Evolutionary conservation across 495 filamentous ascomycete species (phyloP), one percentile per base, ranked within the genome.

Genomic region (Aspergillus egyptiacus): DNA sequence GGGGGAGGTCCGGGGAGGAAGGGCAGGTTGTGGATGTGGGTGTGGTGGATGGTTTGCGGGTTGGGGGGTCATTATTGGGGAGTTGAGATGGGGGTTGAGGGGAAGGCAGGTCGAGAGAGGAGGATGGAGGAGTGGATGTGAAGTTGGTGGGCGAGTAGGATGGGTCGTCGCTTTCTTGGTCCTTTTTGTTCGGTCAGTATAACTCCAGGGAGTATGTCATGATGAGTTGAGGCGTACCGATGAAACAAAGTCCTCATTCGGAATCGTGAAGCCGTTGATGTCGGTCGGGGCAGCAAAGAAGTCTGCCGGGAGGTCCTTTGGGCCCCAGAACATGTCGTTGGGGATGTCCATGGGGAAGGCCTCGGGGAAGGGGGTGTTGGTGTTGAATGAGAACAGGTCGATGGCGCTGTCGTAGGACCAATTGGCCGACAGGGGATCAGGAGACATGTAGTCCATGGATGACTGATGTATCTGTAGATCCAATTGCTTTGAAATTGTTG

Each of bases 391-490:
- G 54, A 70, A 72, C 22, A 72, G 56, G 45, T 70, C 67, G 49
- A 70, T 68, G 28, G 66, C 63, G 36, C 55, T 68, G 54, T 70
- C 67, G 38, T 70, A 72, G 55, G 59, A 59, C 69, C 69, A 72
- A 54, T 70, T 67, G 59, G 57, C 66, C n/a, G 69, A 61, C 24
- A 72, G 43, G 30, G 63, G 64, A 37, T 70, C 67, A 27, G 63
- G 57, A n/a, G 50, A 56, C 49, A 48, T 46, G 43, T 46, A 44
- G 17, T 27, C 41, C 41, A 44, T 46, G 36, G 15, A 35, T 35
- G 33, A 28, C 25, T 35, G 33, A 35, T 7, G 15, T 17, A 3
- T 5, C 11, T 14, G 19, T 7, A 25, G 37, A 6, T 24, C n/a
- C n/a, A 23, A 40, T 40, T n/a, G n/a, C n/a, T n/a, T n/a, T n/a